Conservation (phyloP, 495 filamentous ascomycete species). For the Daldinia childiae region DNA sequence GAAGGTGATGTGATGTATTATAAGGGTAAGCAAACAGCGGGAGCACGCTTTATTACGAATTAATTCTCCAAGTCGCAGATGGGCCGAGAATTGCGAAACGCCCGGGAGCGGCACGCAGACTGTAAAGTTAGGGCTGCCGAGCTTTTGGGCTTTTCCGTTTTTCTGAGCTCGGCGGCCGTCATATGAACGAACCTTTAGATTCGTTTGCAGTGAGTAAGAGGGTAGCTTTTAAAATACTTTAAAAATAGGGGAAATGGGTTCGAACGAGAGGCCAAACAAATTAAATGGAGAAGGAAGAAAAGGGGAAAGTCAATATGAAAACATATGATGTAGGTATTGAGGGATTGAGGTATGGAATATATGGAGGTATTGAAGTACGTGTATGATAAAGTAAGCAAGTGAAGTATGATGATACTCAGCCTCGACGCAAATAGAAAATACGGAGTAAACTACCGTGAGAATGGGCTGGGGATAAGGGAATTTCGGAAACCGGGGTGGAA, state of each 20-base stretch:
- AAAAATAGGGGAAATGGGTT: conserved; percentile 14
- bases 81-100: conserved; percentile 23
- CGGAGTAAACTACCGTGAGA: conserved; percentile 35
- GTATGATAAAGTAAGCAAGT: conserved; percentile 29
- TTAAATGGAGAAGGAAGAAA: conserved; percentile 30
- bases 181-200: conserved; percentile 26
- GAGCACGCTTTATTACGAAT: conserved; percentile 38
- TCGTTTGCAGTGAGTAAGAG: conserved; percentile 4
- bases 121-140: conserved; percentile 33
- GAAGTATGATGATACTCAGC: conserved; percentile 35
- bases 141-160: conserved; percentile 22
- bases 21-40: conserved; percentile 34
- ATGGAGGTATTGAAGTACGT: conserved; percentile 27
- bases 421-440: conserved; percentile 44
- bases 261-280: conserved; percentile 19
- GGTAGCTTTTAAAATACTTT: too few species aligned
- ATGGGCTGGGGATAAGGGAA: conserved; percentile 26
- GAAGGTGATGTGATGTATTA: conserved; percentile 8
- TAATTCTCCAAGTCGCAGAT: conserved; percentile 17
- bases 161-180: conserved; percentile 36
- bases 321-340: background rate
- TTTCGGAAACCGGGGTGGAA: conserved; percentile 36
- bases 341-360: conserved; percentile 2
- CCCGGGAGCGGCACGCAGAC: conserved; percentile 23
- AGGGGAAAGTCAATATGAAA: background rate